Evolutionary conservation across 441 rosid genomes (phyloP).

Genomic region (Gossypium laxum): DNA sequence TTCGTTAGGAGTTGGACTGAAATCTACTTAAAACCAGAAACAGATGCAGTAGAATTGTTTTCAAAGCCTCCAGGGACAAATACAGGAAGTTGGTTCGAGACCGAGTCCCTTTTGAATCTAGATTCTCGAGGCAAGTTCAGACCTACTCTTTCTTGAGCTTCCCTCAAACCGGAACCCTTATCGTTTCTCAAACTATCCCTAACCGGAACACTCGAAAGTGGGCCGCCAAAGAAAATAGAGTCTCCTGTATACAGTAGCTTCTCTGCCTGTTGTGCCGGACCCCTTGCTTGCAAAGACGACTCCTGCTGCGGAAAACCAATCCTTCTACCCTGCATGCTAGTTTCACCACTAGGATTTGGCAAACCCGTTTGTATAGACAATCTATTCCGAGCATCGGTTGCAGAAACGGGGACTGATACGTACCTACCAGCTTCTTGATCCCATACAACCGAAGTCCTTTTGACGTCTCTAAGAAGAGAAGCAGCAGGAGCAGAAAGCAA

Average conservation of each 20-base stretch:
- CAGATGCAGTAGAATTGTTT: conserved; percentile 22
- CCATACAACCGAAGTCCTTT: conserved; percentile 80
- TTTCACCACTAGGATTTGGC: conserved; percentile 32
- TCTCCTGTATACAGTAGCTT: conserved; percentile 52
- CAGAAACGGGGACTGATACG: conserved; percentile 61
- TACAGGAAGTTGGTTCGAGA: conserved; percentile 61
- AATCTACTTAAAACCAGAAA: conserved; percentile 36
- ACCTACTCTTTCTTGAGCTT: conserved; percentile 38
- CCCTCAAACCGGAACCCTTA: conserved; percentile 34
- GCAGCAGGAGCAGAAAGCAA: conserved; percentile 53
- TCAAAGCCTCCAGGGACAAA: conserved; percentile 36
- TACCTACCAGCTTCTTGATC: conserved; percentile 92
- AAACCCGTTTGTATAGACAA: conserved; percentile 24
- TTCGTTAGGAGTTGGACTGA: conserved; percentile 13
- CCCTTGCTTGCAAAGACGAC: conserved; percentile 27
- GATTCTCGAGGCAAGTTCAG: conserved; percentile 41
- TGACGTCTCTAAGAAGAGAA: conserved; percentile 63
- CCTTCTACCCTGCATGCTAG: conserved; percentile 29
- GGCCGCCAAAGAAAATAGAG: conserved; percentile 71
- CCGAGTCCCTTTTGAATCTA: conserved; percentile 51
- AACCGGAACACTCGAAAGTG: conserved; percentile 43
- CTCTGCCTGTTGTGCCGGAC: conserved; percentile 33
- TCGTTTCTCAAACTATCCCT: conserved; percentile 48
- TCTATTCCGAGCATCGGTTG: conserved; percentile 50
- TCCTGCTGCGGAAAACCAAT: conserved; percentile 32